Evolutionary conservation across 169 alveolate genomes (phyloP), one percentile per base, ranked within the genome.

Genomic region (Plasmodium knowlesi): DNA sequence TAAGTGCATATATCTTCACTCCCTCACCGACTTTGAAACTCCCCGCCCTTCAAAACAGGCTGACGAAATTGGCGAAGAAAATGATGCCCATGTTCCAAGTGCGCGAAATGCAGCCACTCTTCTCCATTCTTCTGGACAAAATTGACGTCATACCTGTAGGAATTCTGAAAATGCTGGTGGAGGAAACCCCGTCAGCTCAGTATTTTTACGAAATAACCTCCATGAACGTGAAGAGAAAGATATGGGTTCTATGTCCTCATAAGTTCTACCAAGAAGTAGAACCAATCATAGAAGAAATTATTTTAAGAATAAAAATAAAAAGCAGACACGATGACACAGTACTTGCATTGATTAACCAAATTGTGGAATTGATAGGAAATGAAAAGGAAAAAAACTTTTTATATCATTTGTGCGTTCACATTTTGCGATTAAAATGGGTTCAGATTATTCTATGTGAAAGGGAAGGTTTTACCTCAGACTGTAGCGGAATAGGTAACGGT

Each of bases 61-160:
- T 91, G 57, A 82, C 61, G 14, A 76, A 80, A 57, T 85, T 96
- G 34, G 97, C 96, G 10, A 95, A 92, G 92, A 95, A 92, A 78
- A 96, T 96, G 98, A 94, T 89, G 22, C 70, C 91, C 3, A 96
- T 96, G 97, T 95, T 96, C 78, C 97, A 96, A 89, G 98, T 96
- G 50, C 88, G 97, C 1, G 95, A 96, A 92, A 94, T 96, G 50
- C 98, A 96, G 78, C 97, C 98, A 22, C 67, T 96, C 41, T 86
- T 96, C 16, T 92, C 95, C 41, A 82, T 88, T 32, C 86, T 96
- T 12, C 92, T 96, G 25, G 96, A 92, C 82, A 92, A 90, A 73
- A 82, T 96, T 50, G 95, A 89, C 54, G 92, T 95, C 22, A 95
- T 96, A 50, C 98, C 98, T 37, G 79, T 84, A 73, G 43, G 61